These are phyloP conservation scores for Perilla frutescens DNA, from an alignment of 257 asterid species.

Conservation along the genomic window DNA sequence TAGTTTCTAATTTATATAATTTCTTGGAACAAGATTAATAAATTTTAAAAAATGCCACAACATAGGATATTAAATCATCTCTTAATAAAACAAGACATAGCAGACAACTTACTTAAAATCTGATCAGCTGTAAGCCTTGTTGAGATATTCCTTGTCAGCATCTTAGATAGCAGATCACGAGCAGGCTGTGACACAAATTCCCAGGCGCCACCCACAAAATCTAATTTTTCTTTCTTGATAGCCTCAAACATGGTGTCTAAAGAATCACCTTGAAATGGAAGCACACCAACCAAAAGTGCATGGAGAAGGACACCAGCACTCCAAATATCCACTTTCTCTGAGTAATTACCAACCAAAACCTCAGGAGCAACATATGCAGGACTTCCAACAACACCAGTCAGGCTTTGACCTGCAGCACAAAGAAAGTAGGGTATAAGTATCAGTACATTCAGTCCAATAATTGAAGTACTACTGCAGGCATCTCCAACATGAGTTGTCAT, in stretches of 20 bases:
- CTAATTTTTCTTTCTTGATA: slow-evolving; percentile 69
- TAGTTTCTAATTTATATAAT: not conserved
- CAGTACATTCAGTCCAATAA: not conserved
- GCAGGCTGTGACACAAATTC: slow-evolving; percentile 73
- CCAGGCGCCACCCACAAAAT: slow-evolving; percentile 69
- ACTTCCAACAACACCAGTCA: slow-evolving; percentile 84
- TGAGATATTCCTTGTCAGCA: slow-evolving; percentile 67
- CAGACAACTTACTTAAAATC: slow-evolving; percentile 71
- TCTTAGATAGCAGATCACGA: slow-evolving; percentile 72
- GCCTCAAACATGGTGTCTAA: slow-evolving; percentile 75
- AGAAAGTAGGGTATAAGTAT: slow-evolving; percentile 22
- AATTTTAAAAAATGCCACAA: not conserved
- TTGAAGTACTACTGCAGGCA: not conserved
- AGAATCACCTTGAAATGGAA: slow-evolving; percentile 82
- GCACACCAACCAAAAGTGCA: slow-evolving; percentile 78
- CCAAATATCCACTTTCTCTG: slow-evolving; percentile 90
- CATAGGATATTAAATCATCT: slow-evolving; percentile 5
- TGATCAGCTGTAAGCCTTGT: slow-evolving; percentile 70
- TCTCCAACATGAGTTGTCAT: not conserved
- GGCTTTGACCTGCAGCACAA: slow-evolving; percentile 65
- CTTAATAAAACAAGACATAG: slow-evolving; percentile 13
- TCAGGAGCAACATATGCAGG: slow-evolving; percentile 96
- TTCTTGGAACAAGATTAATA: not conserved
- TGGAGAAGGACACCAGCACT: slow-evolving; percentile 90
- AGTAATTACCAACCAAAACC: slow-evolving; percentile 79